Evolutionary conservation across 2,329 filamentous ascomycete genomes (phyloP).

Genomic region (Xylaria sp.): DNA sequence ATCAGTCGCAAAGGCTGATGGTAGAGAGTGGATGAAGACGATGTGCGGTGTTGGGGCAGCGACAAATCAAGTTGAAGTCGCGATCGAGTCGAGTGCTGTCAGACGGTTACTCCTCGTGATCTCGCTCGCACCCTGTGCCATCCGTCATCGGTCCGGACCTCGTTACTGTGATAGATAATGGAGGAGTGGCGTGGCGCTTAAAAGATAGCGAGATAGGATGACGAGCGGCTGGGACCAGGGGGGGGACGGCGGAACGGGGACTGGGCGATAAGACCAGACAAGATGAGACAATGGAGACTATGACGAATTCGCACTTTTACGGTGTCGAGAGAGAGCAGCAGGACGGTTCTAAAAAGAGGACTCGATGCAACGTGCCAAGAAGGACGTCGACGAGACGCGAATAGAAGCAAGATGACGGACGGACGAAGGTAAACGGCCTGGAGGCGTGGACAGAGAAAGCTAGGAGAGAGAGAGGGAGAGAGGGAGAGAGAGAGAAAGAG

Average conservation of each 20-base stretch:
- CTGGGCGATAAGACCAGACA: constrained; percentile 24
- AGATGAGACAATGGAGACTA: constrained; percentile 14
- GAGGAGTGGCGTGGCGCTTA: constrained; percentile 11
- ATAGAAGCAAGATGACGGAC: neutral
- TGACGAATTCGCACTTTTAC: constrained; percentile 1
- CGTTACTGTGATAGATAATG: constrained; percentile 22
- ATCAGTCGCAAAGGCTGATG: neutral
- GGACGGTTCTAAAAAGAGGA: neutral
- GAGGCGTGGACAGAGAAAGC: neutral
- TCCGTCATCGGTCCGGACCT: constrained; percentile 37
- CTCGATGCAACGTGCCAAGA: constrained; percentile 3
- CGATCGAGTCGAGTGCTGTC: neutral
- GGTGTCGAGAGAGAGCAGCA: neutral
- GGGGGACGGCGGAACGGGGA: neutral
- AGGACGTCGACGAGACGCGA: neutral
- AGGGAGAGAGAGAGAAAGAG: constrained; percentile 11
- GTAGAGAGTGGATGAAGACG: neutral
- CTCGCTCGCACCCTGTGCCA: constrained; percentile 32
- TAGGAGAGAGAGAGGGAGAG: constrained; percentile 4
- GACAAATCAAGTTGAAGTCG: neutral
- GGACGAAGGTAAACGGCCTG: neutral
- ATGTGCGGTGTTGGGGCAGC: neutral
- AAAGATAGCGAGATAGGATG: constrained; percentile 27
- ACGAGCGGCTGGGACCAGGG: constrained; percentile 20
- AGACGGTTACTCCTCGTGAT: constrained; percentile 34